These are phyloP conservation scores for Acanthochlamys bracteata DNA, from an alignment of 106 monocot genomes.

Conservation along the genomic window DNA sequence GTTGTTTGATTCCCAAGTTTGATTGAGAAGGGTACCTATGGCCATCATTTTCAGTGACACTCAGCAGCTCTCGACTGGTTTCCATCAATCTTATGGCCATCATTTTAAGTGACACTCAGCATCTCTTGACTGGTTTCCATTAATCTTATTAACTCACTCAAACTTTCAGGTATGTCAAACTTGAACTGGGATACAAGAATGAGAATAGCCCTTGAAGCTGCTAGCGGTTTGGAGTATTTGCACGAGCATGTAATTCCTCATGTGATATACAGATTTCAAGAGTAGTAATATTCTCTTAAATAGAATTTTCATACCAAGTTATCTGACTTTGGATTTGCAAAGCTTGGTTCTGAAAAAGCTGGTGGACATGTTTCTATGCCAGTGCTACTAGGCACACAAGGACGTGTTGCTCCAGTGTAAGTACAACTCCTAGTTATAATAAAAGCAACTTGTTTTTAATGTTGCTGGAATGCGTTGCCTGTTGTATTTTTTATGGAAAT, in stretches of 20 bases:
- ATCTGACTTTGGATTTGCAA: constrained; percentile 95
- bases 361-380: constrained; percentile 98
- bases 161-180: constrained; percentile 57
- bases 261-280: constrained; percentile 94
- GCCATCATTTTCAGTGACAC: too few relatives aligned
- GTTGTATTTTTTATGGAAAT: too few relatives aligned
- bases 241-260: constrained; percentile 91
- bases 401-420: constrained; percentile 99
- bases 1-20: too few relatives aligned
- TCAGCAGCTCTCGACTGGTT: background rate
- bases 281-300: constrained; percentile 97
- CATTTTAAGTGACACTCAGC: background rate
- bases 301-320: constrained; percentile 84
- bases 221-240: constrained; percentile 89
- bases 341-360: constrained; percentile 90
- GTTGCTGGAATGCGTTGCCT: background rate
- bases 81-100: background rate
- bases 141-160: constrained; percentile 2
- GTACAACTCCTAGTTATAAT: background rate
- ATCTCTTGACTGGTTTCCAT: background rate
- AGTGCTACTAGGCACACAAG: constrained; percentile 94
- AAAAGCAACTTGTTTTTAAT: background rate
- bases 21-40: too few relatives aligned
- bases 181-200: constrained; percentile 89
- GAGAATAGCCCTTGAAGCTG: constrained; percentile 97